Evolutionary conservation across 2,329 filamentous ascomycete species (phyloP).

Genomic region (Tolypocladium sp.): DNA sequence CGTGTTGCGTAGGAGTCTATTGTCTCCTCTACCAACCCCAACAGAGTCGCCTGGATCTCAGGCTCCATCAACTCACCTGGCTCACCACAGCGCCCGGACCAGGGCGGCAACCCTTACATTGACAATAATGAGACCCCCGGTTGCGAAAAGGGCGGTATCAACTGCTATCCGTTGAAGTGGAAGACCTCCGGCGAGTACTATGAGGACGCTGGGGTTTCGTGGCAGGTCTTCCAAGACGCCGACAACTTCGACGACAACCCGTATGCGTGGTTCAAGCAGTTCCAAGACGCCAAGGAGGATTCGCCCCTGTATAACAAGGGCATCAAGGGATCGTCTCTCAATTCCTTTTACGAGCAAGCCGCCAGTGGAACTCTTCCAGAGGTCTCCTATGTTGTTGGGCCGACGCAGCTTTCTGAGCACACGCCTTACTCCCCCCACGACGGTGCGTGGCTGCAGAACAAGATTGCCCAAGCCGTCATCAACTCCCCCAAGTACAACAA

Average conservation of each 20-base stretch:
- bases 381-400: constrained; percentile 41
- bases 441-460: constrained; percentile 45
- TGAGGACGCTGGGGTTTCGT: constrained; percentile 35
- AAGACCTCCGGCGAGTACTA: constrained; percentile 40
- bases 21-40: constrained; percentile 43
- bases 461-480: constrained; percentile 40
- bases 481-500: constrained; percentile 37
- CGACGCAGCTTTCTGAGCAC: constrained; percentile 42
- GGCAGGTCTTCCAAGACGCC: constrained; percentile 40
- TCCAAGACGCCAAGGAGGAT: constrained; percentile 31
- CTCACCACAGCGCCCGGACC: constrained; percentile 24
- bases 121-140: constrained; percentile 39
- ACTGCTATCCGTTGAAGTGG: constrained; percentile 46
- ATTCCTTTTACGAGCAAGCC: constrained; percentile 40
- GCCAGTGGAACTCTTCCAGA: constrained; percentile 41
- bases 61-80: constrained; percentile 43
- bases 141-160: constrained; percentile 33
- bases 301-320: constrained; percentile 35
- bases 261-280: constrained; percentile 44
- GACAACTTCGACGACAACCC: constrained; percentile 47
- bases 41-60: constrained; percentile 40
- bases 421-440: constrained; percentile 42
- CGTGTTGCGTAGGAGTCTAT: constrained; percentile 26
- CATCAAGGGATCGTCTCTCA: constrained; percentile 35
- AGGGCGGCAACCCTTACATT: constrained; percentile 35